phyloP scores from a whole-genome alignment of 2,329 filamentous ascomycete genomes.

The Ophiostoma quercus region DNA sequence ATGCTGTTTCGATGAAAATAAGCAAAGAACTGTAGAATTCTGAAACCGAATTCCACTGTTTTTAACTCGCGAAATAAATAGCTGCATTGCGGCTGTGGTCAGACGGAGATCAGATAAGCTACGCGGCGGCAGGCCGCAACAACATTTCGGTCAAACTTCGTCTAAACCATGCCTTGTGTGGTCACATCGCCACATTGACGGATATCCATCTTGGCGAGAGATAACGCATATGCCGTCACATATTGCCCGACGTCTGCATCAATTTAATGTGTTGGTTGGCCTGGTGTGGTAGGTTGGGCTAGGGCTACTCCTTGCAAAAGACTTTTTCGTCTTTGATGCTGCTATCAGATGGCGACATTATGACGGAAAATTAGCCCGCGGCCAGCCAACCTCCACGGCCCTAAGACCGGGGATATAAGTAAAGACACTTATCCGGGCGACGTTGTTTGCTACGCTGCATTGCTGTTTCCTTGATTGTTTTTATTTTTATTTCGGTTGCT shows the following conservation, averaged over 20 bases:
- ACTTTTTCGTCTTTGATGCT: background rate
- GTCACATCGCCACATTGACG: background rate
- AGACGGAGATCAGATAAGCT: too few species aligned
- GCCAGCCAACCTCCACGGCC: background rate
- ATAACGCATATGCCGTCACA: background rate
- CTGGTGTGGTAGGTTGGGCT: background rate
- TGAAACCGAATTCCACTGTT: too few species aligned
- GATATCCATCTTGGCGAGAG: background rate
- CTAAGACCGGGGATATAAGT: background rate
- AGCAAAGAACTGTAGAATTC: too few species aligned
- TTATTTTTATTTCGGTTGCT: background rate
- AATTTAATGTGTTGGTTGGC: background rate
- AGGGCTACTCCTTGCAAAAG: background rate
- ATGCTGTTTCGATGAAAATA: too few species aligned
- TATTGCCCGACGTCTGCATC: background rate
- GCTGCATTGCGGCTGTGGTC: too few species aligned
- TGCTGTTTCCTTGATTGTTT: background rate
- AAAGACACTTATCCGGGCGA: background rate
- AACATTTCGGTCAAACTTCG: too few species aligned
- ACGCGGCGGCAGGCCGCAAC: too few species aligned
- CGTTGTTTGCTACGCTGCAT: background rate
- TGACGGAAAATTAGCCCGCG: conserved; percentile 15
- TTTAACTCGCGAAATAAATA: too few species aligned
- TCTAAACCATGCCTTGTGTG: background rate
- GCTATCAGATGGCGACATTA: background rate